Conservation (phyloP, 2,329 filamentous ascomycete genomes). For the Piedraia hortae region DNA sequence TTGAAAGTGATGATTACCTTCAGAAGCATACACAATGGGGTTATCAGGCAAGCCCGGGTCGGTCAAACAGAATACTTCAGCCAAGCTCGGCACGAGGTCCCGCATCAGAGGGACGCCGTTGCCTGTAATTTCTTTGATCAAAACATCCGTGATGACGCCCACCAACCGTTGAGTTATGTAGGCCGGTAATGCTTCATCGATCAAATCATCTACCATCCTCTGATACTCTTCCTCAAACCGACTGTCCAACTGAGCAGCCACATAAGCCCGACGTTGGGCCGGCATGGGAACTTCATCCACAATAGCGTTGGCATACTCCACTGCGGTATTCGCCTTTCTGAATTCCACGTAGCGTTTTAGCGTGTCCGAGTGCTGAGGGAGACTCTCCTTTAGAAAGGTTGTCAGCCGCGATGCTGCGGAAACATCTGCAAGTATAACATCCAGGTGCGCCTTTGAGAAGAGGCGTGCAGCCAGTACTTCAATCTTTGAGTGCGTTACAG, state of each 20-base stretch:
- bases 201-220: conserved; percentile 12
- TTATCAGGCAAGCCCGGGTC: conserved; percentile 18
- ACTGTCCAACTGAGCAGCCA: conserved; percentile 14
- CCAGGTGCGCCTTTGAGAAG: conserved; percentile 18
- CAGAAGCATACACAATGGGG: conserved; percentile 19
- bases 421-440: conserved; percentile 16
- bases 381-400: conserved; percentile 16
- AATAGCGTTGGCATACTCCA: conserved; percentile 19
- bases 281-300: conserved; percentile 11
- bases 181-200: conserved; percentile 16
- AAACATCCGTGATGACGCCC: conserved; percentile 15
- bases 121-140: conserved; percentile 19
- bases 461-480: conserved; percentile 15
- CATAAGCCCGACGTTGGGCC: conserved; percentile 6
- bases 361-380: conserved; percentile 11
- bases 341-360: conserved; percentile 15
- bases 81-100: conserved; percentile 16
- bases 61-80: conserved; percentile 19
- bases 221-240: conserved; percentile 13
- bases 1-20: conserved; percentile 7
- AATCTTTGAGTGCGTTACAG: conserved; percentile 8
- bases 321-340: conserved; percentile 16
- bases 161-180: conserved; percentile 17
- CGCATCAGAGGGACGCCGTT: conserved; percentile 15
- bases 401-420: conserved; percentile 12